These are phyloP conservation scores for Tylopilus felleus DNA, from an alignment of 768 basidiomycete genomes.

Conservation along the genomic window DNA sequence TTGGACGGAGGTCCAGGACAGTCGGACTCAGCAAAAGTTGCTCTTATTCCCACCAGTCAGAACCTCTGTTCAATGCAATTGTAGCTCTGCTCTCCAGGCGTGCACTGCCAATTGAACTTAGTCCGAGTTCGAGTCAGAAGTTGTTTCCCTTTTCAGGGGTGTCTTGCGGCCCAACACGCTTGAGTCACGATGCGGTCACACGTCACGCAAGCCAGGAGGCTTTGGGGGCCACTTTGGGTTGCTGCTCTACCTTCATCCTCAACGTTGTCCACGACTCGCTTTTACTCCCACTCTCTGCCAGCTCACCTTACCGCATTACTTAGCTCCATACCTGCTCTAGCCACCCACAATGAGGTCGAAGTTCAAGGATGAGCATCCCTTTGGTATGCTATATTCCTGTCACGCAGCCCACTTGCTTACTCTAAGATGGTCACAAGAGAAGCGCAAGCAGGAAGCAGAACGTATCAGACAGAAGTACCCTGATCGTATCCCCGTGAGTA, in stretches of 20 bases:
- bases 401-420: conserved; percentile 34
- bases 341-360: conserved; percentile 74
- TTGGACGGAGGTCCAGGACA: no score
- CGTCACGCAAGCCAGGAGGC: conserved; percentile 34
- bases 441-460: conserved; percentile 99
- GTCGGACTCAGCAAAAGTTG: neutral
- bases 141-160: conserved; percentile 11
- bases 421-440: conserved; percentile 59
- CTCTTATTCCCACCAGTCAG: neutral
- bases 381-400: conserved; percentile 54
- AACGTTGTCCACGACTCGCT: conserved; percentile 26
- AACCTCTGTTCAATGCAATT: neutral
- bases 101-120: neutral
- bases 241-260: conserved; percentile 19
- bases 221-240: conserved; percentile 26
- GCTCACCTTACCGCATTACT: conserved; percentile 2
- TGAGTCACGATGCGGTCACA: conserved; percentile 31
- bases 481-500: conserved; percentile 91
- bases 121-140: neutral
- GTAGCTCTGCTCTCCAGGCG: conserved; percentile 6
- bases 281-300: conserved; percentile 8
- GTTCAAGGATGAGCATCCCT: conserved; percentile 99
- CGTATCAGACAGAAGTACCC: conserved; percentile 98
- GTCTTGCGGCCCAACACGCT: conserved; percentile 15
- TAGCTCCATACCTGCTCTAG: conserved; percentile 1